phyloP scores from a whole-genome alignment of 805 yeast species.

The Kazachstania kunashirensis region DNA sequence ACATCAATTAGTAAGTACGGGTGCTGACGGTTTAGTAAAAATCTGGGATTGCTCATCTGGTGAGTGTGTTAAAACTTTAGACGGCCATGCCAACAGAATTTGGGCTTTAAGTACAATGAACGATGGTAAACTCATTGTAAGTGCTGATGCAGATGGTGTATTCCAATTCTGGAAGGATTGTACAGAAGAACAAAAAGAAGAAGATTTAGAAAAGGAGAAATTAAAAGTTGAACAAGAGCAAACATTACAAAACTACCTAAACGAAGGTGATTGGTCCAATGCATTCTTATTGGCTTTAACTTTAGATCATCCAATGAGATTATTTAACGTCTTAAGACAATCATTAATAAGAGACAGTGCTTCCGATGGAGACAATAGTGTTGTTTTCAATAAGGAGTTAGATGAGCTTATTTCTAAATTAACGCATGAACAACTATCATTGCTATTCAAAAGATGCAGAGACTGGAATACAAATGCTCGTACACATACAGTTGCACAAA shows the following conservation, averaged over 20 bases:
- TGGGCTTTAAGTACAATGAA: constrained; percentile 74
- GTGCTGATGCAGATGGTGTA: constrained; percentile 94
- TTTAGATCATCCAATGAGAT: constrained; percentile 81
- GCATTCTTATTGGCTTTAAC: constrained; percentile 82
- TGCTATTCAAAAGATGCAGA: constrained; percentile 64
- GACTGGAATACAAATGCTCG: constrained; percentile 93
- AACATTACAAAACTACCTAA: constrained; percentile 63
- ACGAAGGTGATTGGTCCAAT: constrained; percentile 69
- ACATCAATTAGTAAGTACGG: constrained; percentile 59
- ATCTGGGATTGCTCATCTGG: constrained; percentile 76
- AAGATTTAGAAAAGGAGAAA: constrained; percentile 42
- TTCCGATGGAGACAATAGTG: constrained; percentile 4
- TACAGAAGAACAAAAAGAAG: constrained; percentile 58
- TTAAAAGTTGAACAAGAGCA: constrained; percentile 78
- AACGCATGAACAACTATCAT: constrained; percentile 47
- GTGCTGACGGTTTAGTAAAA: constrained; percentile 92
- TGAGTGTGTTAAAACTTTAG: constrained; percentile 76
- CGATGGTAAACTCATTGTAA: constrained; percentile 60
- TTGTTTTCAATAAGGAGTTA: constrained; percentile 37
- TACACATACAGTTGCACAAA: constrained; percentile 73
- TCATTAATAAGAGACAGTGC: constrained; percentile 43
- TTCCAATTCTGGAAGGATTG: constrained; percentile 83
- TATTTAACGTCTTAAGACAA: constrained; percentile 65
- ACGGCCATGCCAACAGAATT: constrained; percentile 87
- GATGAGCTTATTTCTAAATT: constrained; percentile 55